Conservation (phyloP, 2,329 filamentous ascomycete genomes). For the Chaetomium sp. region DNA sequence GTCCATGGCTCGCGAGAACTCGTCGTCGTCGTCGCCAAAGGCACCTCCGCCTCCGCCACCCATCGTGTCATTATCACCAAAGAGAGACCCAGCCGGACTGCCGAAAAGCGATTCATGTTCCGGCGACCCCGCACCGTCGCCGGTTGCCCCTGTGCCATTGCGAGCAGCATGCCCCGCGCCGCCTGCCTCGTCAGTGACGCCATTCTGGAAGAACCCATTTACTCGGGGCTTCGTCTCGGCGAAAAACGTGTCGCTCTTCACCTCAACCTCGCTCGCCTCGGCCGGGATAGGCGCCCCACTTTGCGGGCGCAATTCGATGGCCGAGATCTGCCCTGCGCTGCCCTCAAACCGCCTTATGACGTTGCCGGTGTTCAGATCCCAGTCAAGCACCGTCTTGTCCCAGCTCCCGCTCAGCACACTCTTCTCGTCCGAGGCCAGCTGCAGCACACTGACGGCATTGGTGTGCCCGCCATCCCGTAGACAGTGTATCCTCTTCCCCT, state of each 20-base stretch:
- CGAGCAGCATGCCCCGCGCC: constrained; percentile 33
- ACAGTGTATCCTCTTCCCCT: constrained; percentile 83
- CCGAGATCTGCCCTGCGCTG: constrained; percentile 80
- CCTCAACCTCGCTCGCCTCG: constrained; percentile 62
- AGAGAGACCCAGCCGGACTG: constrained; percentile 79
- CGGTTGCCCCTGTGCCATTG: constrained; percentile 37
- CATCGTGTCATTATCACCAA: constrained; percentile 72
- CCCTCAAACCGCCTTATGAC: constrained; percentile 75
- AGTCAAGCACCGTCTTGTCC: constrained; percentile 93
- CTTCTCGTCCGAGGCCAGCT: constrained; percentile 79
- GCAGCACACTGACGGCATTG: constrained; percentile 87
- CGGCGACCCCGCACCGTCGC: constrained; percentile 50
- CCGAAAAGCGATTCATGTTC: constrained; percentile 82
- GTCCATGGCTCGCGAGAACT: constrained; percentile 75
- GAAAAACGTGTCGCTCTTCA: constrained; percentile 68
- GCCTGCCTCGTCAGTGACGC: constrained; percentile 39
- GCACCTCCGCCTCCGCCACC: constrained; percentile 52
- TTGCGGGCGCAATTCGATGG: constrained; percentile 80
- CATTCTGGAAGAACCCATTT: constrained; percentile 54
- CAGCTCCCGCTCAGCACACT: constrained; percentile 90
- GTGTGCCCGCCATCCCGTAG: constrained; percentile 71
- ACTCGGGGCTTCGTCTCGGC: constrained; percentile 64
- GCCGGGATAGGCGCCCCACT: constrained; percentile 75
- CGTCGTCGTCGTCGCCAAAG: constrained; percentile 82
- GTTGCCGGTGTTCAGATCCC: constrained; percentile 88